Conservation (phyloP, 208 protist genomes). For the Leishmania tarentolae region DNA sequence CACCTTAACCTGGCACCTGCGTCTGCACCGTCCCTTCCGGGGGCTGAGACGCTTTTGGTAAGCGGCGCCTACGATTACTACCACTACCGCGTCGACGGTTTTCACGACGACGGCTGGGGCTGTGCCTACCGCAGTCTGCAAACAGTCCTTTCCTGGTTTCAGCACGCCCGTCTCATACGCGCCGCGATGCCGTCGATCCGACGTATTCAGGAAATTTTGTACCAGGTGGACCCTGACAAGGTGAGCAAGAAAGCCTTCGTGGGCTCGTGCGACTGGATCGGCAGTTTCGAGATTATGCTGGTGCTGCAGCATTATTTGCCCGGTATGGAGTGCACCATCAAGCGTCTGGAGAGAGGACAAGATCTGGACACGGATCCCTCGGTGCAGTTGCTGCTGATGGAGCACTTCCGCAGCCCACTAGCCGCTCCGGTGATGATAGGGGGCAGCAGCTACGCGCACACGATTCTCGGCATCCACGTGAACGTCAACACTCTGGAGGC, state of each 20-base stretch:
- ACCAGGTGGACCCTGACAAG: slow-evolving; percentile 80
- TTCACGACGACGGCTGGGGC: slow-evolving; percentile 95
- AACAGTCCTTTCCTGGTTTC: slow-evolving; percentile 88
- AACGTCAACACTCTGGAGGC: slow-evolving; percentile 84
- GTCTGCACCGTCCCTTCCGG: slow-evolving; percentile 25
- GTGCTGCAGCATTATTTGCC: slow-evolving; percentile 84
- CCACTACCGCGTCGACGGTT: slow-evolving; percentile 94
- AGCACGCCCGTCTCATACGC: slow-evolving; percentile 52
- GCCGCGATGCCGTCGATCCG: slow-evolving; percentile 58
- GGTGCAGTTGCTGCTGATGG: slow-evolving; percentile 64
- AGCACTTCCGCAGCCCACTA: slow-evolving; percentile 83
- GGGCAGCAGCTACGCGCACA: slow-evolving; percentile 95
- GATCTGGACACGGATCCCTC: slow-evolving; percentile 79
- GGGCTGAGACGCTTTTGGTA: slow-evolving; percentile 50
- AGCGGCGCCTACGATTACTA: slow-evolving; percentile 94
- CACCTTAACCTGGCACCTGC: slow-evolving; percentile 41
- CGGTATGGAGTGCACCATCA: slow-evolving; percentile 86
- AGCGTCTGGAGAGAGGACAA: slow-evolving; percentile 76
- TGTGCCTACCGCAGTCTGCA: slow-evolving; percentile 95
- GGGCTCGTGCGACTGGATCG: slow-evolving; percentile 95
- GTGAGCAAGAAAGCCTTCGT: slow-evolving; percentile 81
- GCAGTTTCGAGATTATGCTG: slow-evolving; percentile 92
- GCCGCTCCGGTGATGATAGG: slow-evolving; percentile 96
- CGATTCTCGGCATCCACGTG: slow-evolving; percentile 91
- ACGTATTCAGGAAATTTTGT: slow-evolving; percentile 90